phyloP scores from a whole-genome alignment of 208 protist genomes.

The Trypanosoma congolense region DNA sequence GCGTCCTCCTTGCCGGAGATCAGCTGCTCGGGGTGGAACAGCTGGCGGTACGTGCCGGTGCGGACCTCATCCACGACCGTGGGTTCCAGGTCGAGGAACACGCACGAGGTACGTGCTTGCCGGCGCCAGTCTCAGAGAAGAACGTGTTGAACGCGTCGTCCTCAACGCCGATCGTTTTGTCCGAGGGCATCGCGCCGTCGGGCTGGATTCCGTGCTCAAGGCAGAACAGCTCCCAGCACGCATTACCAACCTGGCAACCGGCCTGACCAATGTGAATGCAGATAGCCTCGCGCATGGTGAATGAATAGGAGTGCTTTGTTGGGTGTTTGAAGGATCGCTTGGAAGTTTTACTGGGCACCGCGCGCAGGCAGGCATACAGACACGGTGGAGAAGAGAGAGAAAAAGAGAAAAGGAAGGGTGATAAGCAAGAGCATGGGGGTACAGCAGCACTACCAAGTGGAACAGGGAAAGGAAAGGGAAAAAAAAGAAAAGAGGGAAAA shows the following conservation, averaged over 20 bases:
- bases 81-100: slow-evolving; percentile 97
- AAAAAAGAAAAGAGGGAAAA: no score
- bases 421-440: no score
- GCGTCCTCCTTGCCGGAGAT: slow-evolving; percentile 97
- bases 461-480: no score
- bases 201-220: slow-evolving; percentile 89
- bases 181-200: slow-evolving; percentile 83
- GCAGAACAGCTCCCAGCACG: slow-evolving; percentile 94
- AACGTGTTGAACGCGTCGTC: slow-evolving; percentile 95
- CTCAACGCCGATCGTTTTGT: slow-evolving; percentile 78
- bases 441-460: no score
- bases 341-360: neutral
- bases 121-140: slow-evolving; percentile 90
- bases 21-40: slow-evolving; percentile 97
- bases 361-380: neutral
- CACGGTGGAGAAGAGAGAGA: neutral
- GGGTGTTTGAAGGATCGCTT: neutral
- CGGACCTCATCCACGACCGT: slow-evolving; percentile 96
- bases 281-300: slow-evolving; percentile 90
- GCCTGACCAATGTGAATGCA: slow-evolving; percentile 95
- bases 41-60: slow-evolving; percentile 91
- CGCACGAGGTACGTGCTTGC: slow-evolving; percentile 93
- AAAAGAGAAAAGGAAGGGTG: no score
- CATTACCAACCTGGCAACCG: slow-evolving; percentile 96
- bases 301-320: slow-evolving; percentile 2